These are phyloP conservation scores for Triglochin maritima DNA, from an alignment of 106 monocot species.

Conservation along the genomic window DNA sequence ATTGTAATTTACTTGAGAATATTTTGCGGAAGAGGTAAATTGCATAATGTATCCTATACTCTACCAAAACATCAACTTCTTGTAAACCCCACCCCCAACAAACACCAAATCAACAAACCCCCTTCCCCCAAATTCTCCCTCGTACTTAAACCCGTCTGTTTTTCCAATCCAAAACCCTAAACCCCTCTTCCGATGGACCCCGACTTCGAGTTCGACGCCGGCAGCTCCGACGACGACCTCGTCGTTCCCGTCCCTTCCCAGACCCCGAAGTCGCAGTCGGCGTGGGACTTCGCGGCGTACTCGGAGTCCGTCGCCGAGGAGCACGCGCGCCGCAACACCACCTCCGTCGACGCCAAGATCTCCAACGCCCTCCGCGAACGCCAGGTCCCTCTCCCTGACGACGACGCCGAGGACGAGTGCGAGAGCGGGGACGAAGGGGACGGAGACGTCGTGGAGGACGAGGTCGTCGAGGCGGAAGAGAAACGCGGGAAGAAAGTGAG, in stretches of 20 bases:
- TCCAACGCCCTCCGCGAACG: conserved; percentile 27
- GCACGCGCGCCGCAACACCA: conserved; percentile 53
- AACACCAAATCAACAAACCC: too few species aligned
- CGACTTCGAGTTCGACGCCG: conserved; percentile 5
- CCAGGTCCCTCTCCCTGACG: conserved; percentile 24
- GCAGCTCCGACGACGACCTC: conserved; percentile 35
- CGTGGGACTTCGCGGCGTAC: conserved; percentile 85
- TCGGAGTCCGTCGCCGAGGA: conserved; percentile 69
- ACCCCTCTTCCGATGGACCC: not conserved
- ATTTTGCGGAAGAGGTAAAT: too few species aligned
- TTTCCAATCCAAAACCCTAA: too few species aligned
- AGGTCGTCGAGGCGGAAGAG: not conserved
- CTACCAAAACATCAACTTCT: too few species aligned
- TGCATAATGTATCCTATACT: too few species aligned
- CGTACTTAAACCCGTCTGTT: too few species aligned
- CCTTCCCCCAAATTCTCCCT: too few species aligned
- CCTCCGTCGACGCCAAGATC: conserved; percentile 86
- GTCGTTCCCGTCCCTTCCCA: not conserved
- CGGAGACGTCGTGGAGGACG: not conserved
- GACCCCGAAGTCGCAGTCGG: conserved; percentile 34
- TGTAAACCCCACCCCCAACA: too few species aligned
- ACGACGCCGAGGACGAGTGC: conserved; percentile 17
- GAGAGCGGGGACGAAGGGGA: conserved; percentile 12
- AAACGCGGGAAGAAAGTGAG: conserved; percentile 10
- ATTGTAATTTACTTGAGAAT: too few species aligned